Percentiles rank a stretch among this genome's conserved stretches.
Conservation (phyloP, 441 rosid species). For the Aquilaria agallochum region DNA sequence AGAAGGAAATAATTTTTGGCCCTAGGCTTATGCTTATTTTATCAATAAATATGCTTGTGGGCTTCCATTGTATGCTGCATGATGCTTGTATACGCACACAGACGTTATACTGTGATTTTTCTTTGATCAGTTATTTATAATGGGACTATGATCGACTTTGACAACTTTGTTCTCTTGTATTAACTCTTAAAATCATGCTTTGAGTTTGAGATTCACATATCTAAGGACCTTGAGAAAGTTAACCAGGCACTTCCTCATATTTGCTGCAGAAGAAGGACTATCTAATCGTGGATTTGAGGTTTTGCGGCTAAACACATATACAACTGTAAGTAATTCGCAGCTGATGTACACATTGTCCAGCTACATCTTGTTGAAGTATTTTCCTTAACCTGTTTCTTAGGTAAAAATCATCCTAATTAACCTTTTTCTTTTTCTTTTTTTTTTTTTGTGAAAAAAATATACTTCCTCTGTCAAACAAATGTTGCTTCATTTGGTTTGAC, state of each 20-base stretch:
- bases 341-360: background rate
- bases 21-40: background rate
- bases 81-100: background rate
- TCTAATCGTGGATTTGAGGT: conserved; percentile 82
- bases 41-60: too few species aligned
- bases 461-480: too few species aligned
- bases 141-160: too few species aligned
- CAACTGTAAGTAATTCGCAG: conserved; percentile 53
- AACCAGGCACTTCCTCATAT: conserved; percentile 6
- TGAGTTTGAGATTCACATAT: conserved; percentile 3
- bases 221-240: background rate
- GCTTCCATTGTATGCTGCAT: background rate
- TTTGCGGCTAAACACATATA: conserved; percentile 72
- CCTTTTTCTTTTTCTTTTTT: conserved; percentile 2
- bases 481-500: too few species aligned
- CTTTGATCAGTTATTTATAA: too few species aligned
- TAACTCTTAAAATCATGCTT: background rate
- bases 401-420: background rate
- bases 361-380: too few species aligned
- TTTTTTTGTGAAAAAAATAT: too few species aligned
- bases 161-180: too few species aligned
- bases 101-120: background rate
- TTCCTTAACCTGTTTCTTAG: too few species aligned
- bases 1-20: too few species aligned
- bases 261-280: conserved; percentile 76